Evolutionary conservation across 2,329 filamentous ascomycete genomes (phyloP).

Genomic region (Stachybotrys elegans): DNA sequence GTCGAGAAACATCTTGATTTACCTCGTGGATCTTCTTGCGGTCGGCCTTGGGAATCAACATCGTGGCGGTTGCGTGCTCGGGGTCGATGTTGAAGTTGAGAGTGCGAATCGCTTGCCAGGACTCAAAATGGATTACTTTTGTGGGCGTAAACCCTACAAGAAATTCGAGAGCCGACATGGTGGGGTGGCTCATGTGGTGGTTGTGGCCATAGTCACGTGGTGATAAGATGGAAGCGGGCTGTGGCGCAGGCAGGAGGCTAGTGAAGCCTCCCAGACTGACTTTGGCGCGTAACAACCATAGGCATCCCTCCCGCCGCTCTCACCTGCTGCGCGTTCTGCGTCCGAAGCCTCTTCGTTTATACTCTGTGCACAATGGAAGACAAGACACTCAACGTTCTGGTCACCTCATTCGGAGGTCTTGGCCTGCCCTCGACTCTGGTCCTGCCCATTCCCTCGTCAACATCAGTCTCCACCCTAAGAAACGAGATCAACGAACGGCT

Average conservation of each 20-base stretch:
- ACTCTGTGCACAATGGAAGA: constrained; percentile 43
- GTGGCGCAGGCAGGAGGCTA: not conserved
- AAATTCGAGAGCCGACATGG: constrained; percentile 29
- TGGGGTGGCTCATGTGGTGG: constrained; percentile 22
- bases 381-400: constrained; percentile 68
- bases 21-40: constrained; percentile 99
- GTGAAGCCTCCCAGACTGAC: no score
- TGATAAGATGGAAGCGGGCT: not conserved
- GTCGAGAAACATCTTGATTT: constrained; percentile 22
- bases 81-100: constrained; percentile 48
- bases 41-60: constrained; percentile 99
- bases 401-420: constrained; percentile 80
- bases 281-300: no score
- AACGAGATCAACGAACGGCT: constrained; percentile 56
- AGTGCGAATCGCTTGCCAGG: constrained; percentile 29
- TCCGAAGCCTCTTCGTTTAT: constrained; percentile 1
- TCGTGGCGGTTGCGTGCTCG: constrained; percentile 55
- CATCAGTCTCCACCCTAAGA: constrained; percentile 64
- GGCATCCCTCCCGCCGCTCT: no score
- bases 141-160: constrained; percentile 38
- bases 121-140: constrained; percentile 41
- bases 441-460: constrained; percentile 63
- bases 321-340: not conserved
- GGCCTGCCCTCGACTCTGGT: constrained; percentile 77
- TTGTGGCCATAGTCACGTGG: constrained; percentile 3